Conservation (phyloP, 2,329 filamentous ascomycete genomes). For the Hypoxylon sp. region DNA sequence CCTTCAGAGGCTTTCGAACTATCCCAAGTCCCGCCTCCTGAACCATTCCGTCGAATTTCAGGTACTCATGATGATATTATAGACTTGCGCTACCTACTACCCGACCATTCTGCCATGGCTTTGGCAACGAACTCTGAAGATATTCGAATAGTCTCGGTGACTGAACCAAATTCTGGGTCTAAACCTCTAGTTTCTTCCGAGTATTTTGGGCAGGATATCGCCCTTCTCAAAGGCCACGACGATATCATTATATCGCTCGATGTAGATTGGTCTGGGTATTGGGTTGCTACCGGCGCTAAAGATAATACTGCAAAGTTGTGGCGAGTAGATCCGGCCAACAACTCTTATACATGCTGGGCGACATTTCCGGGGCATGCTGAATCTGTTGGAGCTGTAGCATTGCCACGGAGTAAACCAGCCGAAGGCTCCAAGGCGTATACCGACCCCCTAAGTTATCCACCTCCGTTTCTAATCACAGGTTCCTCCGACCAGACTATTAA, state of each 20-base stretch:
- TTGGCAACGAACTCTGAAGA: slow-evolving; percentile 96
- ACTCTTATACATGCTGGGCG: slow-evolving; percentile 82
- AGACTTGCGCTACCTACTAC: slow-evolving; percentile 87
- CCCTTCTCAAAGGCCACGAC: slow-evolving; percentile 86
- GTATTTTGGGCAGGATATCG: slow-evolving; percentile 92
- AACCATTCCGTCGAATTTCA: slow-evolving; percentile 82
- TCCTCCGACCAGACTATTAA: slow-evolving; percentile 97
- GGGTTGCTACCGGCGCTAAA: slow-evolving; percentile 96
- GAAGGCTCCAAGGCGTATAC: slow-evolving; percentile 76
- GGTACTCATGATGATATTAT: slow-evolving; percentile 99
- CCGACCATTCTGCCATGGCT: slow-evolving; percentile 84
- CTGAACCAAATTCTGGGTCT: slow-evolving; percentile 54
- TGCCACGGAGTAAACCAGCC: slow-evolving; percentile 78
- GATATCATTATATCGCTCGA: slow-evolving; percentile 97
- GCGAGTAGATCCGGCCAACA: slow-evolving; percentile 81
- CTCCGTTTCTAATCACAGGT: slow-evolving; percentile 87
- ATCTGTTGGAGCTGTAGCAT: slow-evolving; percentile 88
- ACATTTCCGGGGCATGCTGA: slow-evolving; percentile 93
- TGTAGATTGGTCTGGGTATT: slow-evolving; percentile 95
- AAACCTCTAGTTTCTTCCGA: slow-evolving; percentile 53
- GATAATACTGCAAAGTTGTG: slow-evolving; percentile 95
- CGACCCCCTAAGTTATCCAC: slow-evolving; percentile 82
- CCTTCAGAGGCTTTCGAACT: slow-evolving; percentile 56
- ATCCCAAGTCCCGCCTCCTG: slow-evolving; percentile 56
- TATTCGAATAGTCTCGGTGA: slow-evolving; percentile 84